Evolutionary conservation across 305 asterid species (phyloP), one percentile per base, ranked within the genome.

Genomic region (Solanum hybrid): DNA sequence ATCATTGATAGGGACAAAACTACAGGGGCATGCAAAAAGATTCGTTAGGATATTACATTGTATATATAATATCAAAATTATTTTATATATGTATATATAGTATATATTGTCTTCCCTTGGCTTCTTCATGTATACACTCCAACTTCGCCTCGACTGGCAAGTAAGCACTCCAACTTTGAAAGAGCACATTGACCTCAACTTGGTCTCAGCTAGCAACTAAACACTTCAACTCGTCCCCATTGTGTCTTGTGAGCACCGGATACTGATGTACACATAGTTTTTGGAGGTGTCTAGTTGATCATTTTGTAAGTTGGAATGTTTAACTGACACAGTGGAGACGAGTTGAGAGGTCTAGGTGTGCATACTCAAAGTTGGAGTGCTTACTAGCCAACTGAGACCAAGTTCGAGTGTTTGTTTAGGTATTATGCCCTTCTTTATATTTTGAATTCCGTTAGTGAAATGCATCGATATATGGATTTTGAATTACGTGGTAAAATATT

Each of bases 401-500:
- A 20, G 72, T 20, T 20, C 4, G 26, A 20, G 72, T 20, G 72
- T 61, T 20, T 61, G 26, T 61, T 61, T 61, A 61, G 26, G 26
- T 61, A 61, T 61, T 61, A 61, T 61, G 26, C 12, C 70, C 10
- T 57, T 57, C 72, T 7, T 57, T 57, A 57, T 57, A 17, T 7
- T 57, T 57, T 17, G 10, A 57, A 57, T 57, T 57, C 26, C 4
- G 10, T 17, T 57, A 57, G 72, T 57, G 72, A 57, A 20, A 20
- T 20, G 24, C 84, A 34, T 79, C 22, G n/a, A 13, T 89, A 41
- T 78, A 11, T 2, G 77, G 72, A 37, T 37, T 78, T 79, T 10
- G 33, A 41, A 75, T 7, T 86, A 94, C 94, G 92, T 93, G 95
- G 88, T 94, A 93, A 89, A 93, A 92, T 93, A 93, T 93, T 93